These are phyloP conservation scores for Dactylellina sp. DNA, from an alignment of 2,329 filamentous ascomycete species.

Conservation along the genomic window DNA sequence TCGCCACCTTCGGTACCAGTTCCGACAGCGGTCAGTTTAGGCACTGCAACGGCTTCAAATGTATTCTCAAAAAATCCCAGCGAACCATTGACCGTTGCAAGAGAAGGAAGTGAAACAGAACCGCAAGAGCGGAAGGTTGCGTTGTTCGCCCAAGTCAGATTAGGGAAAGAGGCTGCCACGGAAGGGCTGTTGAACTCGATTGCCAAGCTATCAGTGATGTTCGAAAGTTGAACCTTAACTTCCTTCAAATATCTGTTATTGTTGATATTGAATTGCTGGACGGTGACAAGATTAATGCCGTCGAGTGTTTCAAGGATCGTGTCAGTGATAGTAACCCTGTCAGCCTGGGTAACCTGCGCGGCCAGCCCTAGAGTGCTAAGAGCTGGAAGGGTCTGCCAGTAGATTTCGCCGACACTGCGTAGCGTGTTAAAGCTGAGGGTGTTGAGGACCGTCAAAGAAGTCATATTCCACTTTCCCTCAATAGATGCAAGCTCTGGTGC, in stretches of 20 bases:
- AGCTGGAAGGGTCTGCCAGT: conserved; percentile 77
- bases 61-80: conserved; percentile 86
- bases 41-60: conserved; percentile 72
- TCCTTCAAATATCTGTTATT: conserved; percentile 86
- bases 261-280: conserved; percentile 81
- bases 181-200: conserved; percentile 86
- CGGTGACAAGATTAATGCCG: conserved; percentile 82
- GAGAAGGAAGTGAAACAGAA: conserved; percentile 77
- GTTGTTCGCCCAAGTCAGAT: conserved; percentile 81
- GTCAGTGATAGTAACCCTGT: conserved; percentile 81
- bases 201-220: conserved; percentile 76
- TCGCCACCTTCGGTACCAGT: conserved; percentile 65
- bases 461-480: conserved; percentile 76
- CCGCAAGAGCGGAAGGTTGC: conserved; percentile 85
- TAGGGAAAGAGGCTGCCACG: conserved; percentile 76
- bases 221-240: conserved; percentile 81
- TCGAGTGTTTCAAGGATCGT: conserved; percentile 82
- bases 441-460: conserved; percentile 76
- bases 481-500: conserved; percentile 75
- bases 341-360: conserved; percentile 75
- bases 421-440: conserved; percentile 76
- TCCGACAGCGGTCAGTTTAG: conserved; percentile 77
- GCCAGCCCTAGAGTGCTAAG: conserved; percentile 72
- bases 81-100: conserved; percentile 79
- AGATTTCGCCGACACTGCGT: conserved; percentile 73